These are phyloP conservation scores for Tilletiopsis washingtonensis DNA, from an alignment of 1,284 basidiomycete species.

Conservation along the genomic window DNA sequence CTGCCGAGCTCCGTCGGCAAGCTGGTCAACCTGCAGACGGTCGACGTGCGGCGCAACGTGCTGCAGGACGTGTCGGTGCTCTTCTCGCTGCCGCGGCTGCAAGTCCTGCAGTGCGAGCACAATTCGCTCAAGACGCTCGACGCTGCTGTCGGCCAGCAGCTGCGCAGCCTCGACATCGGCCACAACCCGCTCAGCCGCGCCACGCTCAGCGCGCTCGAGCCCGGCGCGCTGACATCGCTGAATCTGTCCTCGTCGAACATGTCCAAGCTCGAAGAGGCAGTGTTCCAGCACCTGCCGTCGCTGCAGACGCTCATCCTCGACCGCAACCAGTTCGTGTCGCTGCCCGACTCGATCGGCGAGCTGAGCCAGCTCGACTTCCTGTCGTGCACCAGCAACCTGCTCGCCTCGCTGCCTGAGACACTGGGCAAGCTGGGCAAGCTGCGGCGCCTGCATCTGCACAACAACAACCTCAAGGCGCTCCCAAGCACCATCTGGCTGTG, in stretches of 20 bases:
- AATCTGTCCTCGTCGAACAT: constrained; percentile 88
- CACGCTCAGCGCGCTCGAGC: constrained; percentile 27
- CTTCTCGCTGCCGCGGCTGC: constrained; percentile 30
- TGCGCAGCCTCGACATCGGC: constrained; percentile 31
- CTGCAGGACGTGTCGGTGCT: constrained; percentile 34
- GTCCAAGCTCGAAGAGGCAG: constrained; percentile 65
- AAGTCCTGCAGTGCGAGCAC: constrained; percentile 35
- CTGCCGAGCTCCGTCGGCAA: constrained; percentile 32
- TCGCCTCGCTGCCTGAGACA: constrained; percentile 67
- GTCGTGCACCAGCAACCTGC: constrained; percentile 81
- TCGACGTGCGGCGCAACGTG: constrained; percentile 40
- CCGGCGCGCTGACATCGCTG: constrained; percentile 60
- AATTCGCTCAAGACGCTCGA: constrained; percentile 42
- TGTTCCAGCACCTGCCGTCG: constrained; percentile 32
- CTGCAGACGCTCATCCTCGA: constrained; percentile 38
- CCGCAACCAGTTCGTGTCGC: constrained; percentile 65
- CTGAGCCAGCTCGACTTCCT: constrained; percentile 66
- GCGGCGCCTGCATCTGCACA: constrained; percentile 75
- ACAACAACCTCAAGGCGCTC: constrained; percentile 76
- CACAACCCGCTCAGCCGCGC: constrained; percentile 43
- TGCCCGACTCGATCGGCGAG: constrained; percentile 73
- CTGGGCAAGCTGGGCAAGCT: constrained; percentile 72
- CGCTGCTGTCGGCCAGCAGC: constrained; percentile 19
- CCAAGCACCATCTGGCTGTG: constrained; percentile 79
- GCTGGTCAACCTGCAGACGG: constrained; percentile 28